phyloP scores from a whole-genome alignment of 345 rosid species.

The Excoecaria agallocha region DNA sequence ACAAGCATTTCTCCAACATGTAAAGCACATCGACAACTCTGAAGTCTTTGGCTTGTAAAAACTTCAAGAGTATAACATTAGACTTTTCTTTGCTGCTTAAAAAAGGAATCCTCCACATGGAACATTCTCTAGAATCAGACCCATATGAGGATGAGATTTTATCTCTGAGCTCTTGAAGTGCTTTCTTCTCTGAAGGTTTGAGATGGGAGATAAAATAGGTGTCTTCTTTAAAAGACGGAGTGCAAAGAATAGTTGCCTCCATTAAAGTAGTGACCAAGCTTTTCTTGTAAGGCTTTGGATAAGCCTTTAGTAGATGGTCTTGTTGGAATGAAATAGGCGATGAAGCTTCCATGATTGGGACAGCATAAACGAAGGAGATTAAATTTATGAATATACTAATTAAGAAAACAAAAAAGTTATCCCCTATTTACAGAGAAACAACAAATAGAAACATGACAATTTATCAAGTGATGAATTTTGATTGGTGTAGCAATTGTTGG shows the following conservation, averaged over 20 bases:
- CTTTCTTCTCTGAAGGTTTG: conserved; percentile 69
- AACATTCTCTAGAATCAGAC: conserved; percentile 24
- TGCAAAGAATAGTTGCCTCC: conserved; percentile 64
- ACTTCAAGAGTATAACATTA: conserved; percentile 79
- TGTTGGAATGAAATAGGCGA: conserved; percentile 44
- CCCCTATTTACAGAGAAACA: not conserved
- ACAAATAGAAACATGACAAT: not conserved
- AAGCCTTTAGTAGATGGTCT: conserved; percentile 28
- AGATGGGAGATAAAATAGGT: conserved; percentile 67
- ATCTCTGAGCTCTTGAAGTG: conserved; percentile 67
- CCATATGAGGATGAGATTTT: conserved; percentile 45
- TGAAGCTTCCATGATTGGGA: conserved; percentile 25
- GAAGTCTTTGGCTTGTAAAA: conserved; percentile 85
- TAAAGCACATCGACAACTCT: conserved; percentile 53
- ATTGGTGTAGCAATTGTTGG: too few species aligned
- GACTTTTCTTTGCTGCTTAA: conserved; percentile 58
- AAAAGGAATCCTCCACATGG: conserved; percentile 83
- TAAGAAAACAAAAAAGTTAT: not conserved
- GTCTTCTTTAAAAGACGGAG: conserved; percentile 80
- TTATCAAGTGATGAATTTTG: too few species aligned
- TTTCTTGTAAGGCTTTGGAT: conserved; percentile 56
- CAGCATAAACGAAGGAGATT: not conserved
- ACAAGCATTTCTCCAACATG: conserved; percentile 76
- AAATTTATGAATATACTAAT: not conserved
- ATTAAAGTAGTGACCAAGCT: conserved; percentile 69